phyloP scores from a whole-genome alignment of 305 asterid genomes.

The Stenogyne calaminthoides region DNA sequence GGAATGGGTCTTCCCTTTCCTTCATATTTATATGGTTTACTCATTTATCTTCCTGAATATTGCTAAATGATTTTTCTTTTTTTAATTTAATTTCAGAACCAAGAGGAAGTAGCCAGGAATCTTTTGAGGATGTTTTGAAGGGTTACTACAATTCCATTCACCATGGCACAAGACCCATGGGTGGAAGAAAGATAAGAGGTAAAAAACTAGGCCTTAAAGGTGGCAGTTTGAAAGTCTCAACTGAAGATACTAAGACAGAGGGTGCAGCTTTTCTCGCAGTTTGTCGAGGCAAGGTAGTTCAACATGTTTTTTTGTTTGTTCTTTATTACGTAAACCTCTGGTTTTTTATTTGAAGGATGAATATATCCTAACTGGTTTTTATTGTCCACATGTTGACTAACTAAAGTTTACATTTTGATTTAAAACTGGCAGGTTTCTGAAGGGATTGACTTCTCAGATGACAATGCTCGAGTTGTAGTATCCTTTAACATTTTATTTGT shows the following conservation, averaged over 20 bases:
- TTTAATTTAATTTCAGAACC: conserved; percentile 59
- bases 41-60: conserved; percentile 24
- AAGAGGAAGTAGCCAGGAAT: conserved; percentile 83
- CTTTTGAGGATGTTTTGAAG: conserved; percentile 70
- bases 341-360: neutral
- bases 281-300: conserved; percentile 96
- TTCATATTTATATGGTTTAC: conserved; percentile 6
- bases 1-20: conserved; percentile 17
- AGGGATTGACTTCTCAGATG: conserved; percentile 98
- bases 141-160: conserved; percentile 64
- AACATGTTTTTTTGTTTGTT: neutral
- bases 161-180: conserved; percentile 44
- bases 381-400: conserved; percentile 12
- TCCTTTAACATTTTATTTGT: conserved; percentile 52
- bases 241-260: conserved; percentile 41
- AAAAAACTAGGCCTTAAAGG: conserved; percentile 55
- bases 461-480: conserved; percentile 96
- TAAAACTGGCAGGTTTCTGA: conserved; percentile 79
- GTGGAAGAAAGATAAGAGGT: conserved; percentile 58
- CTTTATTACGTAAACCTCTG: neutral
- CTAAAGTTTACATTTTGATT: conserved; percentile 18
- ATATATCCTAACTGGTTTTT: neutral
- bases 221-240: conserved; percentile 38
- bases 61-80: conserved; percentile 14
- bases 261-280: conserved; percentile 98